A percentile compares a stretch with the other conserved stretches of the same genome.
phyloP scores from a whole-genome alignment of 2,329 filamentous ascomycete species.

The Colletotrichum brevisporum region DNA sequence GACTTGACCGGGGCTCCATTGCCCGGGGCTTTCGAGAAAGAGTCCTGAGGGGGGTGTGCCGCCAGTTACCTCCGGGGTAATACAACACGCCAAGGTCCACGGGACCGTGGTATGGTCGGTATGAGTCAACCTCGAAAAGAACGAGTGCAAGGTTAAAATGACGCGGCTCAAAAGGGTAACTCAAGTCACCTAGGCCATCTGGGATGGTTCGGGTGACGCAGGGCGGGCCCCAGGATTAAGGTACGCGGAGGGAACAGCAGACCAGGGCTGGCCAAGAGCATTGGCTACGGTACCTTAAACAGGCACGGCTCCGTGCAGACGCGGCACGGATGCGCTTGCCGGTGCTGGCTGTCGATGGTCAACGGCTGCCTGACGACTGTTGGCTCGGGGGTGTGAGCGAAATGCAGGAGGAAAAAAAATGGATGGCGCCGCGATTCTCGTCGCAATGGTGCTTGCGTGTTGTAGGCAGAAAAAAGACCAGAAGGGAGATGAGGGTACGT shows the following conservation, averaged over 20 bases:
- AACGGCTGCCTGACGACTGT: constrained; percentile 27
- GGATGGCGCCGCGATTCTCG: constrained; percentile 23
- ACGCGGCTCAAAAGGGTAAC: constrained; percentile 34
- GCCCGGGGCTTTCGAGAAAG: constrained; percentile 3
- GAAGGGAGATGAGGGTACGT: background rate
- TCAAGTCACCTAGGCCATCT: constrained; percentile 10
- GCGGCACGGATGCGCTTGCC: no score
- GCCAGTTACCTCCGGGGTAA: constrained; percentile 10
- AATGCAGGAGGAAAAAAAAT: background rate
- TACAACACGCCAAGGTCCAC: constrained; percentile 10
- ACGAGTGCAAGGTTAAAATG: constrained; percentile 20
- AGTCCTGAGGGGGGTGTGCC: background rate
- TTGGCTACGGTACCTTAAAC: background rate
- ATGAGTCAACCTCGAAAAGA: constrained; percentile 27
- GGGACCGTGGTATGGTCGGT: constrained; percentile 13
- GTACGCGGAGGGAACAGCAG: background rate
- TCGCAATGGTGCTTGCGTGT: constrained; percentile 29
- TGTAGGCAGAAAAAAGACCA: constrained; percentile 5
- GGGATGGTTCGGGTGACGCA: constrained; percentile 14
- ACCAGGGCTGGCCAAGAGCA: background rate
- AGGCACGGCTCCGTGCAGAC: background rate
- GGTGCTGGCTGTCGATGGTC: background rate
- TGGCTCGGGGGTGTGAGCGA: background rate
- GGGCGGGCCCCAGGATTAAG: background rate
- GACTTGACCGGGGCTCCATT: background rate